Base-by-base conservation (phyloP, 1,284 basidiomycete genomes). In the Rhodotorula sp. region DNA sequence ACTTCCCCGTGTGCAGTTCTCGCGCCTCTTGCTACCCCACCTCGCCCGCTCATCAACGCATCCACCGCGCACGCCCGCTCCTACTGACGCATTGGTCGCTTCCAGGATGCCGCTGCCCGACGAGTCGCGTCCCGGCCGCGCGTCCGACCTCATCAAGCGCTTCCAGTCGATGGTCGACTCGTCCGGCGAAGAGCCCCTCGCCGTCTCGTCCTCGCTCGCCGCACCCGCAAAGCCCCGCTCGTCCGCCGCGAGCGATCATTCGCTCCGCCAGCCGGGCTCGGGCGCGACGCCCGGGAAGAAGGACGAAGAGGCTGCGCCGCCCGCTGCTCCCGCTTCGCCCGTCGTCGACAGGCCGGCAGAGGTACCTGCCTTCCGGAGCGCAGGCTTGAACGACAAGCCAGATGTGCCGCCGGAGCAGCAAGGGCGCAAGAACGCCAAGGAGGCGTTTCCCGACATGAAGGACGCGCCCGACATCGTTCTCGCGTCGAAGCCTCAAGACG, bases 91-190 rank as follows among this genome's bases (percentile, higher is more conserved):
- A 0, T 17, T 44, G 4, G 16, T n/a, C 42, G 23, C 34, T 25
- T 1, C 48, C 60, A 65, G 53, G 34, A 34, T 74, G 70, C 70
- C 67, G 2, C 25, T 71, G 0, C 70, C 70, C 34, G 73, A 74
- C 65, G 59, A 72, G 23, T 46, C 41, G 9, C 41, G 52, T 27
- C 59, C 66, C 0, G 56, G 52, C 25, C 67, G 58, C 16, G 68
- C 73, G 10, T 63, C 59, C 12, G 66, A 71, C 21, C 66, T 74
- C n/a, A 71, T 71, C 67, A 63, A 61, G 25, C 67, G 68, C 3
- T 74, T 72, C 66, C 73, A 74, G 50, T 27, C 49, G 8, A 53
- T 61, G 8, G 63, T 71, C 58, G 68, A 70, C 50, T 14, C 54
- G 3, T 12, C 44, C 12, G 4, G 23, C 7, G 71, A 72, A 34